Base-by-base conservation (phyloP, 2,329 filamentous ascomycete species). In the Neoscytalidium dimidiatum region DNA sequence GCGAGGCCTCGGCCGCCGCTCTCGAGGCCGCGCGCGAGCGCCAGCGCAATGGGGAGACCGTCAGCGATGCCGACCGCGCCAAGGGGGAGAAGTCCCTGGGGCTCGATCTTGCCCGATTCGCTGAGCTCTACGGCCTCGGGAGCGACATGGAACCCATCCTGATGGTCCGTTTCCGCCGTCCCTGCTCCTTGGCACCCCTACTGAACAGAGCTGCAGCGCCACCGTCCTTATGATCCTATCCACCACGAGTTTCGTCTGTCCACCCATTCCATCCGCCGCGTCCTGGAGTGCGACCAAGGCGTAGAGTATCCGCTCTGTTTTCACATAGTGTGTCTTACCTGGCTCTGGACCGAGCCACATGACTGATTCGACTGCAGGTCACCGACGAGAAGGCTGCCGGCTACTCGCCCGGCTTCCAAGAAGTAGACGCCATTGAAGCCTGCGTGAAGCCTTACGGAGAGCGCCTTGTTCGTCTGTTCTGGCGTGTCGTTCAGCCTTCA, bases 381-480 rank as follows among this genome's bases (percentile, higher is more conserved):
- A 60, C 38, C 44, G 60, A 62, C 26, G 60, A 62, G 31, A 62
- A 52, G 26, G 60, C 60, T 21, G 48, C 48, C 19, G 60, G 60
- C 31, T 52, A 62, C 41, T 48, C 43, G 17, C 17, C 60, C 8
- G 38, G 44, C 60, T 28, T 38, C 21, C 60, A 62, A 26, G 60
- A 62, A 51, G 60, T 62, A 62, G 60, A 62, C 21, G 19, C 44
- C 44, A 62, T 62, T 31, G 60, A 62, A 31, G 48, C 44, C 17
- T 62, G 60, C 33, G 60, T 62, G 14, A 62, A 52, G 31, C 60
- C 60, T 14, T 62, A 51, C 23, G 60, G 60, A 13, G 44, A 49
- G 21, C 60, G 60, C 60, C 81, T 95, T 58, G 85, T 94, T 62
- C 86, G 90, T 69, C 80, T 94, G 11, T 94, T 92, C 79, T 94